A percentile compares a stretch with the other conserved stretches of the same genome.
Conservation (phyloP, 2,329 filamentous ascomycete genomes). For the Neonectria neomacrospora region DNA sequence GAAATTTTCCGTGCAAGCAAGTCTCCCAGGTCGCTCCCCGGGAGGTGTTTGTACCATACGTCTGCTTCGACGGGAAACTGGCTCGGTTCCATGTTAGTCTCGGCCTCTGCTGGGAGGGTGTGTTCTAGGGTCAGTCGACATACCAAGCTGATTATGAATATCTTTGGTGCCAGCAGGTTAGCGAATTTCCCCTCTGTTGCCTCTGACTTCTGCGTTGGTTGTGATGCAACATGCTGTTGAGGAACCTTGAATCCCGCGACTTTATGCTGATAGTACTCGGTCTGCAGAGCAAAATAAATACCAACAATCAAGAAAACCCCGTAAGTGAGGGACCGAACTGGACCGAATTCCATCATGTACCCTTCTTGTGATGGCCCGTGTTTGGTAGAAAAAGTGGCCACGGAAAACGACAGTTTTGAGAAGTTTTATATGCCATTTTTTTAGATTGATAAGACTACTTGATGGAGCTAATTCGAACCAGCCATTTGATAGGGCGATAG, state of each 20-base stretch:
- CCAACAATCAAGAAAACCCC: neutral
- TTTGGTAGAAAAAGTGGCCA: neutral
- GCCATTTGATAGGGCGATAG: conserved; percentile 8
- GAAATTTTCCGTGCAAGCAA: conserved; percentile 17
- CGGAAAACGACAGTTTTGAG: neutral
- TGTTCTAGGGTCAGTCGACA: neutral
- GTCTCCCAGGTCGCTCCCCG: conserved; percentile 23
- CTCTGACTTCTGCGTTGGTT: neutral
- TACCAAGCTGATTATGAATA: conserved; percentile 26
- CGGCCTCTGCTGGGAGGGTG: neutral
- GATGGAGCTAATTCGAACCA: neutral
- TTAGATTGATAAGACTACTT: neutral
- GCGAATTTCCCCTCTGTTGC: neutral
- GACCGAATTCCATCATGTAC: neutral
- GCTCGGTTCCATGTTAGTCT: neutral
- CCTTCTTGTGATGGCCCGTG: neutral
- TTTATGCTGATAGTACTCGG: neutral
- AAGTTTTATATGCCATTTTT: neutral
- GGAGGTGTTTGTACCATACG: conserved; percentile 22
- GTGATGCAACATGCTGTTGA: neutral
- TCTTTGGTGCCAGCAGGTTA: conserved; percentile 7
- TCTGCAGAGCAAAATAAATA: neutral
- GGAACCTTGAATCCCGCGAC: neutral
- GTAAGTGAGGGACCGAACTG: neutral
- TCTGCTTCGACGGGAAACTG: conserved; percentile 23